Evolutionary conservation across 2,329 filamentous ascomycete genomes (phyloP).

Genomic region (Akanthomyces lecanii): DNA sequence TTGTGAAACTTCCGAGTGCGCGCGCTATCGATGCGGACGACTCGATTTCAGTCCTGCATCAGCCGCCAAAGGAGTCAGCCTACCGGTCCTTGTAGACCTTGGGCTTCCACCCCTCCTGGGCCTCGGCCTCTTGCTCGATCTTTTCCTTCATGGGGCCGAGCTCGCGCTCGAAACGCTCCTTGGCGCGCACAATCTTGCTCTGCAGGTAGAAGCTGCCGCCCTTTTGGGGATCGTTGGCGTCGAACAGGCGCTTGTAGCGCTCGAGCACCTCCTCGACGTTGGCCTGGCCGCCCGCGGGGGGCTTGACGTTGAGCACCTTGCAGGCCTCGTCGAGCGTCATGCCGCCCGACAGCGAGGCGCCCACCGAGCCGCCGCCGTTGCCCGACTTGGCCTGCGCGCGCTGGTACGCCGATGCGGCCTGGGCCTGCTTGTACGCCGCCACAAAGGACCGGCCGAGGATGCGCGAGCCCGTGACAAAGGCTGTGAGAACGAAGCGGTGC

Average conservation of each 20-base stretch:
- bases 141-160: constrained; percentile 67
- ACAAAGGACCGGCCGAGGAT: constrained; percentile 89
- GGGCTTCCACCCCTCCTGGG: constrained; percentile 85
- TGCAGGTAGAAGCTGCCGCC: constrained; percentile 98
- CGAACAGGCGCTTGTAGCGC: constrained; percentile 91
- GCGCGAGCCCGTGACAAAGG: constrained; percentile 83
- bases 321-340: constrained; percentile 95
- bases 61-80: constrained; percentile 10
- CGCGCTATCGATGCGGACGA: not conserved
- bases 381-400: constrained; percentile 61
- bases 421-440: constrained; percentile 94
- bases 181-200: constrained; percentile 88
- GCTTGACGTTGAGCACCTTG: constrained; percentile 93
- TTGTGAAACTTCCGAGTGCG: not conserved
- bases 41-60: not conserved
- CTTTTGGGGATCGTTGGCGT: constrained; percentile 89
- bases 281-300: constrained; percentile 66
- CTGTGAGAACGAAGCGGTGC: constrained; percentile 83
- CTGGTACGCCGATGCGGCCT: constrained; percentile 78
- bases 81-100: constrained; percentile 89
- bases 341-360: constrained; percentile 58
- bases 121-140: constrained; percentile 69
- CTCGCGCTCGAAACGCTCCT: constrained; percentile 89
- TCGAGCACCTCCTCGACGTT: constrained; percentile 76
- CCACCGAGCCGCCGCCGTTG: constrained; percentile 42